Percentiles rank a stretch among this genome's conserved stretches.
Conservation (phyloP, 2,329 filamentous ascomycete species). For the Dactylonectria estremocensis region DNA sequence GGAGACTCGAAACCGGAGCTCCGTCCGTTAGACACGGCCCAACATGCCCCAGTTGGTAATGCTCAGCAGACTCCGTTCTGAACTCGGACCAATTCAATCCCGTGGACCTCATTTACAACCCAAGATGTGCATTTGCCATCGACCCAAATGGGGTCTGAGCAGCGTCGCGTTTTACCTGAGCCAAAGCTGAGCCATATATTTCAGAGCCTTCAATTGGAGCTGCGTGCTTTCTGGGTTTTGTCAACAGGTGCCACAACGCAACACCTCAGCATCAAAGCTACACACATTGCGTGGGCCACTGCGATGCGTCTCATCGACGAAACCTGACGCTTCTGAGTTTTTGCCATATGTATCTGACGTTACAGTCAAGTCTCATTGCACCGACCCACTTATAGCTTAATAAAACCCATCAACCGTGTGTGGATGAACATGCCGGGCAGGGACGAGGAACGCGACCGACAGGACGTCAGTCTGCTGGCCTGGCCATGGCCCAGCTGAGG, state of each 20-base stretch:
- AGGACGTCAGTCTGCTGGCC: conserved; percentile 7
- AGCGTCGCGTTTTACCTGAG: too few species aligned
- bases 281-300: conserved; percentile 15
- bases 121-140: neutral
- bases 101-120: conserved; percentile 21
- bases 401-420: conserved; percentile 10
- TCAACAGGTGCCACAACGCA: conserved; percentile 3
- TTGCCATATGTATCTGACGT: neutral
- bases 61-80: neutral
- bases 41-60: neutral
- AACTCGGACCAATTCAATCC: conserved; percentile 2
- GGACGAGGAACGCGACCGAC: conserved; percentile 13
- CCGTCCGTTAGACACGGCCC: neutral
- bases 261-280: conserved; percentile 15
- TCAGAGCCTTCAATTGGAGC: conserved; percentile 2
- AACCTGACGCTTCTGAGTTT: neutral
- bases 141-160: neutral
- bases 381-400: conserved; percentile 12
- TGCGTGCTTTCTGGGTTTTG: neutral
- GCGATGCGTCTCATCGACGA: conserved; percentile 1
- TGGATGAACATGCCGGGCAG: conserved; percentile 8
- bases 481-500: too few species aligned
- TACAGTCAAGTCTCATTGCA: conserved; percentile 16
- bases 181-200: neutral
- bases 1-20: neutral